These are phyloP conservation scores for Komagataella ulmi DNA, from an alignment of 805 yeast genomes.

Conservation along the genomic window DNA sequence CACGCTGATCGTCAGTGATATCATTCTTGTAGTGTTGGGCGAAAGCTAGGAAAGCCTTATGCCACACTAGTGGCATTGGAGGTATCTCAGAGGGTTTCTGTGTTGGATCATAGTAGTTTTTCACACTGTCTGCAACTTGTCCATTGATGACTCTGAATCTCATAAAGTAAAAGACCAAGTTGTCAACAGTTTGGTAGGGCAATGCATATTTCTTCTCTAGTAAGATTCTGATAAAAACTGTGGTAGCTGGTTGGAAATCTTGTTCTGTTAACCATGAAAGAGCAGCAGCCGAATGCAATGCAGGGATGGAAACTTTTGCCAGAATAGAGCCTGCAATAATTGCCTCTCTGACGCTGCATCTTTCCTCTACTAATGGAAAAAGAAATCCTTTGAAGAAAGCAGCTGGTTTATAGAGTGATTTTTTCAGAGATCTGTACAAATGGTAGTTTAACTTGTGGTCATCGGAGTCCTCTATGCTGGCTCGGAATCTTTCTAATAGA, in stretches of 20 bases:
- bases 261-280: slow-evolving; percentile 68
- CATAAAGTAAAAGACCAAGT: slow-evolving; percentile 87
- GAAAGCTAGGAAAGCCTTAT: slow-evolving; percentile 86
- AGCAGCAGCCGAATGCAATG: slow-evolving; percentile 92
- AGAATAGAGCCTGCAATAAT: slow-evolving; percentile 88
- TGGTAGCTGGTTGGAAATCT: slow-evolving; percentile 80
- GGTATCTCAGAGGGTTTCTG: slow-evolving; percentile 27
- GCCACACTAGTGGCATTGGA: slow-evolving; percentile 90
- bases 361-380: slow-evolving; percentile 80
- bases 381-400: slow-evolving; percentile 96
- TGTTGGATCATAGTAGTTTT: slow-evolving; percentile 17
- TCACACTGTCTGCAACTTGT: slow-evolving; percentile 12
- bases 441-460: slow-evolving; percentile 82
- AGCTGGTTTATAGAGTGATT: slow-evolving; percentile 90
- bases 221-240: slow-evolving; percentile 79
- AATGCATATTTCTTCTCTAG: slow-evolving; percentile 92
- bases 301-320: slow-evolving; percentile 84
- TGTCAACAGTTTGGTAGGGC: slow-evolving; percentile 94
- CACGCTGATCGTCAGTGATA: slow-evolving; percentile 97
- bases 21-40: slow-evolving; percentile 96
- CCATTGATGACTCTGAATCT: slow-evolving; percentile 60
- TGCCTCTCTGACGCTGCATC: slow-evolving; percentile 88
- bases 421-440: slow-evolving; percentile 81
- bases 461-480: slow-evolving; percentile 57
- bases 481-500: slow-evolving; percentile 59